Evolutionary conservation across 2,329 filamentous ascomycete genomes (phyloP).

Genomic region (Phaeoacremonium minimum): DNA sequence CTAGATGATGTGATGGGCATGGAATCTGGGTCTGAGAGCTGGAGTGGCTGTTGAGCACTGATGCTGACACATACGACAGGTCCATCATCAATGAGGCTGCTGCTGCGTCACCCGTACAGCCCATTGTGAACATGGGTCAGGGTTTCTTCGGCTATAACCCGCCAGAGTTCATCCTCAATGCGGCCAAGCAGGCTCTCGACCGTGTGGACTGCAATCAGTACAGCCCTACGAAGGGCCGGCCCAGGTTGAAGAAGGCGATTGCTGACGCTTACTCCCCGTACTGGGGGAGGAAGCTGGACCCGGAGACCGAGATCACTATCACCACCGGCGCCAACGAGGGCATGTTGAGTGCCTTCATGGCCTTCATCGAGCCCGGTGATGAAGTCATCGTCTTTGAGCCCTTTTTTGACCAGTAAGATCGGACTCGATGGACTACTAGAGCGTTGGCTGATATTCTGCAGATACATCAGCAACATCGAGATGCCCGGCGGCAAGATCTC

Average conservation of each 20-base stretch:
- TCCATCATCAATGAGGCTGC: conserved; percentile 50
- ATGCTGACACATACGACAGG: conserved; percentile 21
- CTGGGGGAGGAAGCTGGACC: conserved; percentile 78
- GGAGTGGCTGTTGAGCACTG: neutral
- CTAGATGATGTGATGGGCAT: neutral
- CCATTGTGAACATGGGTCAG: conserved; percentile 51
- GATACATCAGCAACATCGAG: conserved; percentile 95
- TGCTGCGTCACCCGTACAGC: conserved; percentile 42
- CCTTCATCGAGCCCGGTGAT: conserved; percentile 87
- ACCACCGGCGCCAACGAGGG: conserved; percentile 89
- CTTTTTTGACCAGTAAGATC: conserved; percentile 85
- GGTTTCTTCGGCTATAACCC: conserved; percentile 92
- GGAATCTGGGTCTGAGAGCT: neutral
- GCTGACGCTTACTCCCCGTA: conserved; percentile 87
- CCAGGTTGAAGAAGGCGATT: conserved; percentile 87
- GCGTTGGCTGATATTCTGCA: conserved; percentile 18
- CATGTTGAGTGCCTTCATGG: conserved; percentile 98
- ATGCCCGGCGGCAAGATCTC: conserved; percentile 95
- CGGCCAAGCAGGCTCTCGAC: conserved; percentile 85
- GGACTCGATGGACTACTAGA: neutral
- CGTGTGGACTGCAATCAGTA: conserved; percentile 98
- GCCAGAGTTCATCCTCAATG: conserved; percentile 82
- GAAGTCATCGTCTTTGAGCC: conserved; percentile 98
- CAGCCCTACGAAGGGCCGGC: conserved; percentile 89
- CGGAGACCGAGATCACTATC: conserved; percentile 89